These are phyloP conservation scores for Haplosporangium sp. DNA, from an alignment of 371 early-diverging fungal genomes.

Conservation along the genomic window DNA sequence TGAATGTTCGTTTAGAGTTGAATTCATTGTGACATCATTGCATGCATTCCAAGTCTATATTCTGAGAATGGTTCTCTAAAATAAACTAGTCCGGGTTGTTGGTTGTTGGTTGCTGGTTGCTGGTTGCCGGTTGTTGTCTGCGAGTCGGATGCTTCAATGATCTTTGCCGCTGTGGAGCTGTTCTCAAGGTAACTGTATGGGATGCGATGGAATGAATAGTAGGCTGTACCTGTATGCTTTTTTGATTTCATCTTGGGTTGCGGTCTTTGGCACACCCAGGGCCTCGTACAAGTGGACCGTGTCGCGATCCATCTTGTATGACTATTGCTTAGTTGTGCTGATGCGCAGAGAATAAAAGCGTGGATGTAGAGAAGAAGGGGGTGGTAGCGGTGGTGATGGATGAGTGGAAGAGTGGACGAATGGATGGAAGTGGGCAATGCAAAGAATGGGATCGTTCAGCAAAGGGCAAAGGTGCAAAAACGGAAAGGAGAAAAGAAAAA, in stretches of 20 bases:
- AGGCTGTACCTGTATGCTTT: conserved; percentile 65
- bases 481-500: too few relatives aligned
- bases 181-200: too few relatives aligned
- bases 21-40: too few relatives aligned
- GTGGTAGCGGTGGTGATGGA: not conserved
- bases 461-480: not conserved
- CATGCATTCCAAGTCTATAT: too few relatives aligned
- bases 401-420: not conserved
- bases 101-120: too few relatives aligned
- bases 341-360: not conserved
- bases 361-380: not conserved
- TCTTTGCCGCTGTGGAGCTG: too few relatives aligned
- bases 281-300: conserved; percentile 66
- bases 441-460: not conserved
- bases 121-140: too few relatives aligned
- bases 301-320: conserved; percentile 60
- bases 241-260: conserved; percentile 77
- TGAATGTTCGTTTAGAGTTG: too few relatives aligned
- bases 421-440: not conserved
- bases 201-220: not conserved
- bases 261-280: conserved; percentile 70
- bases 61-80: too few relatives aligned
- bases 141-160: too few relatives aligned
- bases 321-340: not conserved
- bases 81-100: too few relatives aligned